A percentile compares a stretch with the other conserved stretches of the same genome.
These are phyloP conservation scores for Rubia yunnanensis DNA, from an alignment of 257 asterid genomes.

Conservation along the genomic window DNA sequence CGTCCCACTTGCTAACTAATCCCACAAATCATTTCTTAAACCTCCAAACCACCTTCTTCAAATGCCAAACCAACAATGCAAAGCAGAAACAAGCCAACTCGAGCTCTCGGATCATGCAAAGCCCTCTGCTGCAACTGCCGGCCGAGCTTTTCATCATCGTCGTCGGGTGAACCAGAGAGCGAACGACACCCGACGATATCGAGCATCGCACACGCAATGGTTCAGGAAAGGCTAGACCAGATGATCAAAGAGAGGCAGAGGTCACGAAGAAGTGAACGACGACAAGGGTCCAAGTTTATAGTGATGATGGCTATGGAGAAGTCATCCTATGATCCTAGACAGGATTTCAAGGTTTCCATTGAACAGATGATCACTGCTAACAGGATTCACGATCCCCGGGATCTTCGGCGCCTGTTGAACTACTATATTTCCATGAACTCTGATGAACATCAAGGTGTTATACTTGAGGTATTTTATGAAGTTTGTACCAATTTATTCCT, in stretches of 20 bases:
- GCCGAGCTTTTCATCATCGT: constrained; percentile 49
- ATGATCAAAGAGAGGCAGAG: constrained; percentile 45
- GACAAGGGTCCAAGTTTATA: constrained; percentile 31
- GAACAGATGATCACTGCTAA: constrained; percentile 49
- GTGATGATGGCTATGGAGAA: constrained; percentile 77
- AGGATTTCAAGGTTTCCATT: constrained; percentile 68
- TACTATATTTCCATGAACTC: constrained; percentile 58
- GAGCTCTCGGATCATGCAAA: constrained; percentile 29
- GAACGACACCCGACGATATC: constrained; percentile 34
- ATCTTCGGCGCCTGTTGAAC: constrained; percentile 51
- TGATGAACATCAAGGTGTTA: constrained; percentile 44
- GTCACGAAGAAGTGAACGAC: constrained; percentile 15
- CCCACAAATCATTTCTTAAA: constrained; percentile 29
- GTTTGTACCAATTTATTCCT: constrained; percentile 54
- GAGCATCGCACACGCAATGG: constrained; percentile 71
- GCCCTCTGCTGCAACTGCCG: constrained; percentile 56
- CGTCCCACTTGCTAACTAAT: constrained; percentile 30
- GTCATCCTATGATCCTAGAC: constrained; percentile 52
- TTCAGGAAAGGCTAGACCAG: constrained; percentile 58
- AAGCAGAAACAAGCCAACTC: constrained; percentile 43
- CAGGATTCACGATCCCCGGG: constrained; percentile 39
- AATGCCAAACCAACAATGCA: constrained; percentile 33
- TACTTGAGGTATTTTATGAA: constrained; percentile 66
- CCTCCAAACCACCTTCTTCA: constrained; percentile 20
- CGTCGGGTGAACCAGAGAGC: constrained; percentile 44